Percentiles rank a stretch among this genome's conserved stretches.
Evolutionary conservation across 129 eudicot genomes (phyloP).

Genomic region (Silybum marianum): DNA sequence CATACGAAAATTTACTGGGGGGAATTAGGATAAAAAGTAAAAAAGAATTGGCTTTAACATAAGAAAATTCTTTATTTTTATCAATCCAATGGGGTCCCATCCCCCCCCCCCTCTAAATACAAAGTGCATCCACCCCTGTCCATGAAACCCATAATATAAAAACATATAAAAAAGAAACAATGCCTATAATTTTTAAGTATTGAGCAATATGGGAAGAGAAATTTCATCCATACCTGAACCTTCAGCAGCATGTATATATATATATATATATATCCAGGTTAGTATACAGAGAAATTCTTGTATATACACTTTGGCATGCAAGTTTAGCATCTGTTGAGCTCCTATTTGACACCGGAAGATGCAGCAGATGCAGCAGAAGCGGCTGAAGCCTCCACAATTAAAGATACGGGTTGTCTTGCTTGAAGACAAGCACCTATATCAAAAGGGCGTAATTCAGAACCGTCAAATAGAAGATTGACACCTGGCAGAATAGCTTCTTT

Average conservation of each 20-base stretch:
- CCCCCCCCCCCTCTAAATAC: too few relatives aligned
- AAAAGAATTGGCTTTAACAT: too few relatives aligned
- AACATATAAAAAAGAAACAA: not conserved
- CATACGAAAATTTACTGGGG: too few relatives aligned
- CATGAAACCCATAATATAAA: not conserved
- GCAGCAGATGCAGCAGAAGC: slow-evolving; percentile 71
- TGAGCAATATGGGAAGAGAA: slow-evolving; percentile 11
- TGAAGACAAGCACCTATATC: slow-evolving; percentile 97
- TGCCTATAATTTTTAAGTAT: not conserved
- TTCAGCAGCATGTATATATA: slow-evolving; percentile 17
- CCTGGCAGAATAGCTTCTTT: slow-evolving; percentile 85
- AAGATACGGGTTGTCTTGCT: slow-evolving; percentile 93
- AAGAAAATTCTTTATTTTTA: too few relatives aligned
- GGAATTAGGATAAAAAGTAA: too few relatives aligned
- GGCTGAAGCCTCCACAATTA: slow-evolving; percentile 87
- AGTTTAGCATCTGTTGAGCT: slow-evolving; percentile 19
- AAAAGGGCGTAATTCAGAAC: slow-evolving; percentile 87
- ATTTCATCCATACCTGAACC: slow-evolving; percentile 27
- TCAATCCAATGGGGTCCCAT: too few relatives aligned
- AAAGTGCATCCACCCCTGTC: too few relatives aligned
- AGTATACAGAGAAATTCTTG: slow-evolving; percentile 22
- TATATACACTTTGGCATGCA: slow-evolving; percentile 29
- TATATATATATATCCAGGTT: not conserved
- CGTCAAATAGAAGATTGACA: slow-evolving; percentile 89
- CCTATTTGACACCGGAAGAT: slow-evolving; percentile 58